Percentiles rank a stretch among this genome's conserved stretches.
Conservation (phyloP, 2,329 filamentous ascomycete species). For the Keithomyces neogunnii region DNA sequence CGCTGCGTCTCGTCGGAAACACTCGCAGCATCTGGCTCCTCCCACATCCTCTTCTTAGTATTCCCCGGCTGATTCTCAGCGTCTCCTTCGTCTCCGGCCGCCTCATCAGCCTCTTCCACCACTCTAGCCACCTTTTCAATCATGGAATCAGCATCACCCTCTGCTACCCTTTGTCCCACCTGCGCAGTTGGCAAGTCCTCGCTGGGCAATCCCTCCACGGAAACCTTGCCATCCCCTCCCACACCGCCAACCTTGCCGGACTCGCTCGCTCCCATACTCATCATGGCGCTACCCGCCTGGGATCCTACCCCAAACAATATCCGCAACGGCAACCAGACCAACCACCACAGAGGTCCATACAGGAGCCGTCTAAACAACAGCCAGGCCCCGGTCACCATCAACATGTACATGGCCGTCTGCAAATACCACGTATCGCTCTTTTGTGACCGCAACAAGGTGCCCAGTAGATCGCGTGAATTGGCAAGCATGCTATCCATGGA, state of each 20-base stretch:
- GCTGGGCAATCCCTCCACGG: slow-evolving; percentile 27
- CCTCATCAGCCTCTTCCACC: slow-evolving; percentile 30
- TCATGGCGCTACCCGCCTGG: slow-evolving; percentile 44
- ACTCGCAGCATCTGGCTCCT: slow-evolving; percentile 13
- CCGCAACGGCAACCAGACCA: slow-evolving; percentile 75
- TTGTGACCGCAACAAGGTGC: slow-evolving; percentile 72
- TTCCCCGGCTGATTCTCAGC: slow-evolving; percentile 11
- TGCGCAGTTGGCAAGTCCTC: slow-evolving; percentile 41
- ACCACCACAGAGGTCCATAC: slow-evolving; percentile 86
- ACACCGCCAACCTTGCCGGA: slow-evolving; percentile 16
- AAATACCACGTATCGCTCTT: slow-evolving; percentile 99
- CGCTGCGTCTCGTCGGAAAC: slow-evolving; percentile 12
- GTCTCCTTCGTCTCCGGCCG: slow-evolving; percentile 9
- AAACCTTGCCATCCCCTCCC: slow-evolving; percentile 18
- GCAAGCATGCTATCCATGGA: slow-evolving; percentile 69
- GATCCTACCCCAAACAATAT: slow-evolving; percentile 52
- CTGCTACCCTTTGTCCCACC: slow-evolving; percentile 26
- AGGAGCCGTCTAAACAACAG: slow-evolving; percentile 75
- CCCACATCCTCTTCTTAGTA: slow-evolving; percentile 21
- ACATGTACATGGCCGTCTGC: slow-evolving; percentile 77
- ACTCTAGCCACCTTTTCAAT: slow-evolving; percentile 47
- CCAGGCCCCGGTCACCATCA: slow-evolving; percentile 72
- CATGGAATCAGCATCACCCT: slow-evolving; percentile 28
- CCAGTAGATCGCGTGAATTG: slow-evolving; percentile 66
- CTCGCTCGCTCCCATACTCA: slow-evolving; percentile 21